Percentiles rank a stretch among this genome's conserved stretches.
phyloP scores from a whole-genome alignment of 805 yeast species.

The Candida vaughaniae region DNA sequence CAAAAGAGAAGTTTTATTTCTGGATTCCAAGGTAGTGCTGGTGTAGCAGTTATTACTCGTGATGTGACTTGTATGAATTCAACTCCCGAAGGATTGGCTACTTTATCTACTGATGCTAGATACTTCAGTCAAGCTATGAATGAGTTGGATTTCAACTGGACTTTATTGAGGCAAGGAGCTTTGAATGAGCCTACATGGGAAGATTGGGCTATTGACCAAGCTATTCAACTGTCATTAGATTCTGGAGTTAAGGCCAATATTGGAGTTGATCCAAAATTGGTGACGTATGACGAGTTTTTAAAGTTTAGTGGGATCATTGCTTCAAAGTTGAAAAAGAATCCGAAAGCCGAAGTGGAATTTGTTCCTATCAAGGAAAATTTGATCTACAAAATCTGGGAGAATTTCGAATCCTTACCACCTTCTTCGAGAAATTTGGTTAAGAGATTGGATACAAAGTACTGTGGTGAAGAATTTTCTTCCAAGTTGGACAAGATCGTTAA shows the following conservation, averaged over 20 bases:
- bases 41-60: conserved; percentile 57
- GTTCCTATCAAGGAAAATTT: conserved; percentile 58
- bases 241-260: conserved; percentile 37
- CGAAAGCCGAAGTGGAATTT: conserved; percentile 38
- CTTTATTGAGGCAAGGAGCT: conserved; percentile 51
- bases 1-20: conserved; percentile 56
- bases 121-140: conserved; percentile 58
- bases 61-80: conserved; percentile 51
- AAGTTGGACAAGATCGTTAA: conserved; percentile 54
- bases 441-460: conserved; percentile 49
- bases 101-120: conserved; percentile 59
- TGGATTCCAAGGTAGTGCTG: conserved; percentile 64
- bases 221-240: conserved; percentile 48
- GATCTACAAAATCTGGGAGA: conserved; percentile 71
- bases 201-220: conserved; percentile 55
- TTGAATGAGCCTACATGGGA: conserved; percentile 55
- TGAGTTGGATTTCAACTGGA: conserved; percentile 63
- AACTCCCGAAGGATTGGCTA: conserved; percentile 54
- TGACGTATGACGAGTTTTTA: conserved; percentile 36
- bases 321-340: conserved; percentile 19
- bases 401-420: conserved; percentile 62
- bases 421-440: conserved; percentile 50
- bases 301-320: conserved; percentile 31
- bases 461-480: conserved; percentile 62
- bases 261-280: conserved; percentile 52